These are phyloP conservation scores for Kodamaea fukazawae DNA, from an alignment of 805 yeast genomes.

Conservation along the genomic window DNA sequence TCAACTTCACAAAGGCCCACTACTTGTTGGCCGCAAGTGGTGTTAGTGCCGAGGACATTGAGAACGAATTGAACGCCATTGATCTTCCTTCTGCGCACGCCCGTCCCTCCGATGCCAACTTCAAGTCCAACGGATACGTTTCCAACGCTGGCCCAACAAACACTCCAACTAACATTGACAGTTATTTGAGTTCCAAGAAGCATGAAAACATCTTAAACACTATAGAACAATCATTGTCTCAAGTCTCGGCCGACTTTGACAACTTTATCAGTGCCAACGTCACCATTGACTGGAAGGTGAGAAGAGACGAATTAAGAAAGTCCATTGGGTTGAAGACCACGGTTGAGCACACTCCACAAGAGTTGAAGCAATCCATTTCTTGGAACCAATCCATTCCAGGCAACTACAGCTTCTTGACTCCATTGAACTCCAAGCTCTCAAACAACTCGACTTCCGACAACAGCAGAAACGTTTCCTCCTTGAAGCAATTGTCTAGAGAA, in stretches of 20 bases:
- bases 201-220: conserved; percentile 81
- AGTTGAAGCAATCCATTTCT: conserved; percentile 23
- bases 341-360: conserved; percentile 5
- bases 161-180: conserved; percentile 48
- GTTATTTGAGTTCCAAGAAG: conserved; percentile 63
- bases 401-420: conserved; percentile 32
- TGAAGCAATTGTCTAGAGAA: conserved; percentile 41
- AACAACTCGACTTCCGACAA: background rate
- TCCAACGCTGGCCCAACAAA: background rate
- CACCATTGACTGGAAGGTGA: conserved; percentile 78
- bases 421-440: conserved; percentile 19
- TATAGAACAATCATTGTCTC: conserved; percentile 71
- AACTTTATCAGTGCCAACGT: conserved; percentile 67
- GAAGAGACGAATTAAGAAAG: conserved; percentile 70
- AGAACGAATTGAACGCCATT: conserved; percentile 16
- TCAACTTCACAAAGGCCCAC: conserved; percentile 67
- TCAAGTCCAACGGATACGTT: conserved; percentile 2
- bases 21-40: conserved; percentile 90
- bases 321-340: conserved; percentile 50
- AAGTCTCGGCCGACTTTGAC: conserved; percentile 84
- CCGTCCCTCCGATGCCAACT: background rate
- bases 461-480: conserved; percentile 14
- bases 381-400: conserved; percentile 39
- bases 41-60: conserved; percentile 33
- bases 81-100: conserved; percentile 11